Percentiles rank a stretch among this genome's conserved stretches.
These are phyloP conservation scores for Astraeus odoratus DNA, from an alignment of 768 basidiomycete genomes.

Conservation along the genomic window DNA sequence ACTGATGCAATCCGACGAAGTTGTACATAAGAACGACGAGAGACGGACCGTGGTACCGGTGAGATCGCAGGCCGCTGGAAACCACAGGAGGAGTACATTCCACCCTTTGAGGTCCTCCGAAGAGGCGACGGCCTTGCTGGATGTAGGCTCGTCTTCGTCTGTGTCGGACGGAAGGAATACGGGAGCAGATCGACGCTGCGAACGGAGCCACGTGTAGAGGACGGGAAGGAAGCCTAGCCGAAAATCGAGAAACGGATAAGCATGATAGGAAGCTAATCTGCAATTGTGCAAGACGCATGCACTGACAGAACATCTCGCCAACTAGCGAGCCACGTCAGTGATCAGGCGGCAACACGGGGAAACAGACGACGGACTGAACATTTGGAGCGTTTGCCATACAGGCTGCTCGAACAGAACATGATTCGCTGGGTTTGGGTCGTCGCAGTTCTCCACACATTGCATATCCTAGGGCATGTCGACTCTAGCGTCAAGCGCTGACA, in stretches of 20 bases:
- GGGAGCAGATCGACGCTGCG: slow-evolving; percentile 38
- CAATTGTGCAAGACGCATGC: slow-evolving; percentile 10
- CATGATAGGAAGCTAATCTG: slow-evolving; percentile 6
- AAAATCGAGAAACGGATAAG: slow-evolving; percentile 12
- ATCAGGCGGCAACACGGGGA: slow-evolving; percentile 6
- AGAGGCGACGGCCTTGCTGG: slow-evolving; percentile 26
- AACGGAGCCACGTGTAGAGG: slow-evolving; percentile 57
- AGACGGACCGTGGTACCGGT: slow-evolving; percentile 79
- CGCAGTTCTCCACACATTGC: slow-evolving; percentile 97
- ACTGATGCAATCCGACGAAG: no score
- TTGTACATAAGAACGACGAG: slow-evolving; percentile 11
- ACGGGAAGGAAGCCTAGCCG: slow-evolving; percentile 76
- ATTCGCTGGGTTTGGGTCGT: slow-evolving; percentile 48
- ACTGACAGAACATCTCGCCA: slow-evolving; percentile 91
- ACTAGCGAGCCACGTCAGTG: slow-evolving; percentile 48
- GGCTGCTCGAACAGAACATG: slow-evolving; percentile 89
- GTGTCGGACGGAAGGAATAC: slow-evolving; percentile 51
- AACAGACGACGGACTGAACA: slow-evolving; percentile 61
- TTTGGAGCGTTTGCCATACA: slow-evolving; percentile 87
- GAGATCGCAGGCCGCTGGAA: slow-evolving; percentile 85
- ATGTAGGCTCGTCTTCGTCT: slow-evolving; percentile 35
- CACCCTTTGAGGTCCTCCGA: slow-evolving; percentile 53
- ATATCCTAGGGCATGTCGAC: slow-evolving; percentile 88
- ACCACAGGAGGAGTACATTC: slow-evolving; percentile 74
- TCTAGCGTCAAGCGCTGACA: slow-evolving; percentile 3